Evolutionary conservation across 805 yeast species (phyloP).

Genomic region (Wickerhamiella nectarea): DNA sequence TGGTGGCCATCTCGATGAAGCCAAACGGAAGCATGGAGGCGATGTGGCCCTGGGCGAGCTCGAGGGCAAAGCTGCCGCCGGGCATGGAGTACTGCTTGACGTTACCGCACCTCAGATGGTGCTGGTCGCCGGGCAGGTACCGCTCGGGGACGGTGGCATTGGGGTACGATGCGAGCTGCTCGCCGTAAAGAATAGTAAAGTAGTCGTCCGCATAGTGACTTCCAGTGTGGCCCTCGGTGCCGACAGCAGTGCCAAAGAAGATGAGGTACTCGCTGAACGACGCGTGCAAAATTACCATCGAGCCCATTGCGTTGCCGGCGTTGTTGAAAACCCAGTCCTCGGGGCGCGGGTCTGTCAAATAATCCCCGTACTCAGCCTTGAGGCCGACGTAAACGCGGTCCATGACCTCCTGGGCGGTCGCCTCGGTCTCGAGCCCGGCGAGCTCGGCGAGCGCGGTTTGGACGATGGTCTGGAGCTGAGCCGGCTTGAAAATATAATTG

Average conservation of each 20-base stretch:
- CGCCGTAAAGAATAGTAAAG: constrained; percentile 77
- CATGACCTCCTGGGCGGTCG: constrained; percentile 18
- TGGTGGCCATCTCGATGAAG: constrained; percentile 58
- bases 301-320: constrained; percentile 96
- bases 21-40: constrained; percentile 98
- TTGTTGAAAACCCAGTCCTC: constrained; percentile 94
- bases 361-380: constrained; percentile 53
- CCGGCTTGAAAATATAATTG: constrained; percentile 57
- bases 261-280: constrained; percentile 86
- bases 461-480: constrained; percentile 43
- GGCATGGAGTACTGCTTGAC: constrained; percentile 83
- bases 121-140: constrained; percentile 79
- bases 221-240: constrained; percentile 94
- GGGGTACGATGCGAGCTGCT: constrained; percentile 60
- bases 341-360: constrained; percentile 48
- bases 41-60: constrained; percentile 97
- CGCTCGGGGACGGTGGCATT: constrained; percentile 49
- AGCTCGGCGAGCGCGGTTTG: constrained; percentile 39
- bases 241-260: constrained; percentile 83
- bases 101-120: constrained; percentile 59
- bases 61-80: constrained; percentile 71
- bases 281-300: constrained; percentile 90
- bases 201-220: constrained; percentile 96
- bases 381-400: constrained; percentile 34
- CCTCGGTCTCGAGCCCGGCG: constrained; percentile 37